phyloP scores from a whole-genome alignment of 768 basidiomycete genomes.

The Trichaptum fuscoviolaceum region DNA sequence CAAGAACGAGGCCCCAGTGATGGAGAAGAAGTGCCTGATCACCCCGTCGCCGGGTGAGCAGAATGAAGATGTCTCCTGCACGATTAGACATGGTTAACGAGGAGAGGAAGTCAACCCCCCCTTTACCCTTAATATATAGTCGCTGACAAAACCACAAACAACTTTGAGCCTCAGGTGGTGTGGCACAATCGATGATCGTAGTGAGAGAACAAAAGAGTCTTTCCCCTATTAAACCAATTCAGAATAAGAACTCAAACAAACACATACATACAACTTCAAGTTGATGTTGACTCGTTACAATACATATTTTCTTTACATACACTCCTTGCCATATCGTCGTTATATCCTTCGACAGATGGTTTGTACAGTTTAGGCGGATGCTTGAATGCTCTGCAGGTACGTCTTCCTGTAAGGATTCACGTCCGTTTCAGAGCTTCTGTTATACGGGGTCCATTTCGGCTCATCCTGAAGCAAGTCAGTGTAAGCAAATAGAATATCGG shows the following conservation, averaged over 20 bases:
- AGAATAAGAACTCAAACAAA: background rate
- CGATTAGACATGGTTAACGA: background rate
- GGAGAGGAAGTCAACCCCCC: background rate
- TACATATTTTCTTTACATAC: background rate
- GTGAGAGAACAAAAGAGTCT: background rate
- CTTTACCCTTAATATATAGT: background rate
- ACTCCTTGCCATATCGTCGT: background rate
- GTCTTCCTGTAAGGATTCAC: slow-evolving; percentile 53
- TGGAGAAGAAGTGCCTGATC: background rate
- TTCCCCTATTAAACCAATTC: background rate
- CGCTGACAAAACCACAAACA: background rate
- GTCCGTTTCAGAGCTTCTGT: slow-evolving; percentile 59
- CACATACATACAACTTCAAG: background rate
- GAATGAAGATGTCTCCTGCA: background rate
- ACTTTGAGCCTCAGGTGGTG: background rate
- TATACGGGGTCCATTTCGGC: slow-evolving; percentile 84
- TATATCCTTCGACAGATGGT: background rate
- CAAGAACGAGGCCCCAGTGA: background rate
- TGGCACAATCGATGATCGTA: background rate
- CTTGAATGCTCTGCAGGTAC: slow-evolving; percentile 48
- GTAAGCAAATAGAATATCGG: background rate
- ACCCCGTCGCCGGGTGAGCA: background rate
- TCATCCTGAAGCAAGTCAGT: slow-evolving; percentile 56
- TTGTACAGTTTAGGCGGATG: slow-evolving; percentile 25
- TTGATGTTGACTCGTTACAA: background rate